A percentile compares a stretch with the other conserved stretches of the same genome.
These are phyloP conservation scores for Zygoascus flipseniorum DNA, from an alignment of 805 yeast species.

Conservation along the genomic window DNA sequence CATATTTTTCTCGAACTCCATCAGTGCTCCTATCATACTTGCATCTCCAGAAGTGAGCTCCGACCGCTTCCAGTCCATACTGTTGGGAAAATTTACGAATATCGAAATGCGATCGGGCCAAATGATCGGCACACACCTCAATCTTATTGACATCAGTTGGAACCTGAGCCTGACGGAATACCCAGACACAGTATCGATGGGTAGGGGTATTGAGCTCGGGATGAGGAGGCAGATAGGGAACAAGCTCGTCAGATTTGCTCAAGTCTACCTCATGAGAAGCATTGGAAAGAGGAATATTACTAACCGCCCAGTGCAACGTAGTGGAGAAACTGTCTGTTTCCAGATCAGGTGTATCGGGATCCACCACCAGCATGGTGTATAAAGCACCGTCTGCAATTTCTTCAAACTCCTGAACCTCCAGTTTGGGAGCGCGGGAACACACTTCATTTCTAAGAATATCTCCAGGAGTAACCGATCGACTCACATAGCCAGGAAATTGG, in stretches of 20 bases:
- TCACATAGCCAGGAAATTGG: conserved; percentile 57
- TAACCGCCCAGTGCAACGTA: conserved; percentile 67
- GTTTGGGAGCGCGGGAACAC: conserved; percentile 67
- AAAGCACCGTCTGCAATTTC: conserved; percentile 37
- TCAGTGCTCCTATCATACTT: conserved; percentile 69
- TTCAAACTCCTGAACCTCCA: conserved; percentile 68
- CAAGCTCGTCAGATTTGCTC: conserved; percentile 28
- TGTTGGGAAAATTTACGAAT: conserved; percentile 57
- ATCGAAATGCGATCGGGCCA: conserved; percentile 48
- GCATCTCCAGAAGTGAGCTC: conserved; percentile 89
- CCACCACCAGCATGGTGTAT: conserved; percentile 74
- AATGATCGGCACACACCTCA: conserved; percentile 10
- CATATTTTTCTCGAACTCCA: conserved; percentile 60
- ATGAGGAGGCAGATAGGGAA: conserved; percentile 66
- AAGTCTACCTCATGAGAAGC: conserved; percentile 46
- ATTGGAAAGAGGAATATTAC: conserved; percentile 54
- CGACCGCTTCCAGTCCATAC: conserved; percentile 62
- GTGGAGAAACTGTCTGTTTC: conserved; percentile 60
- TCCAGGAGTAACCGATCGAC: conserved; percentile 75
- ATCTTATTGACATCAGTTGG: conserved; percentile 1
- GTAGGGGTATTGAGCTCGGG: conserved; percentile 83
- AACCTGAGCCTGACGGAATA: conserved; percentile 55
- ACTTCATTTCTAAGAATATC: conserved; percentile 60
- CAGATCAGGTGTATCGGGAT: conserved; percentile 86
- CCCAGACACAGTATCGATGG: conserved; percentile 86